Base-by-base conservation (phyloP, 2,329 filamentous ascomycete species). In the Tolypocladium ovalisporum region DNA sequence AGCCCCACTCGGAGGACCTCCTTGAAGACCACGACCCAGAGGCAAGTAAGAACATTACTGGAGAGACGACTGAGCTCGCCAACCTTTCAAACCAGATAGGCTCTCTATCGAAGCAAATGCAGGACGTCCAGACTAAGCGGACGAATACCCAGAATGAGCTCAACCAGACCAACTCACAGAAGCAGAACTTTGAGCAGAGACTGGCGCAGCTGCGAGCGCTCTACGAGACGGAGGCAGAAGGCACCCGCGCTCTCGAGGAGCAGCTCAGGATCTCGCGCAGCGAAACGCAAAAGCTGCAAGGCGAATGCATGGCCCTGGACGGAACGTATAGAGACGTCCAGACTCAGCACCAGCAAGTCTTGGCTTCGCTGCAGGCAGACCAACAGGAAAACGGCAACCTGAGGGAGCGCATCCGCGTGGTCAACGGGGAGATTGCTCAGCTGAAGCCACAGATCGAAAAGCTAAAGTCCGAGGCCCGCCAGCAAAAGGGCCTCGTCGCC, bases 21-120 rank as follows among this genome's bases (percentile, higher is more conserved):
- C 79, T 99, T n/a, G 90, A 89, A 19, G 92, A 97, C 64, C 87
- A 86, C 62, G 93, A 97, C 62, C 88, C 88, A 1, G 91, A 96
- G 66, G 85, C 92, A 57, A 93, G 87, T 73, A 94, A 88, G 71
- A 95, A 89, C 70, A 77, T 97, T 32, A 94, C 88, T 0, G 87
- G 86, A 62, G 94, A 99, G 68, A 94, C 92, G 2, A 87, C 89
- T 0, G 94, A 99, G 70, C 80, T 99, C 58, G 94, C 92, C 55
- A 97, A 99, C 68, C 79, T 99, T 64, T 97, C 93, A 1, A 97
- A 96, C 70, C 94, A 97, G 71, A 90, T 99, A 62, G 87, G 90
- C 36, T 93, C 89, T 2, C 75, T 99, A 57, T 88, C 92, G 0
- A 95, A 87, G 67, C 91, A 99, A 74, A 96, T 96, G 85, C 90